Percentiles rank a stretch among this genome's conserved stretches.
Conservation (phyloP, 345 rosid species). For the Cardiospermum halicacabum region DNA sequence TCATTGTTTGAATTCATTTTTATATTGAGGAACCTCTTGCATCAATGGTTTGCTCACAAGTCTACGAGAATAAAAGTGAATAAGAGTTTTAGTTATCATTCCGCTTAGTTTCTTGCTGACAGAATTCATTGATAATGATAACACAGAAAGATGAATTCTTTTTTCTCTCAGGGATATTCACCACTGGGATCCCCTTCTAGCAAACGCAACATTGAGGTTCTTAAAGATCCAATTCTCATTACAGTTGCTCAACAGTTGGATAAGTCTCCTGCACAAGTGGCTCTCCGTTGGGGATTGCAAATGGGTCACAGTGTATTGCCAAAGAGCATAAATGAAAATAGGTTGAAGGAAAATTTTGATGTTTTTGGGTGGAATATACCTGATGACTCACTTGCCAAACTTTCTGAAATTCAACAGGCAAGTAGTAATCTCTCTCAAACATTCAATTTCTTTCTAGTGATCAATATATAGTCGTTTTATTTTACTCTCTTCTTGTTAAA, state of each 20-base stretch:
- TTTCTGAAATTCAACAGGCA: constrained; percentile 46
- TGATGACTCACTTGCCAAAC: constrained; percentile 19
- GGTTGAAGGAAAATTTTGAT: constrained; percentile 38
- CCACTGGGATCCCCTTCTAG: constrained; percentile 32
- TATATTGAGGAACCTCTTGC: background rate
- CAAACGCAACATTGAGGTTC: constrained; percentile 15
- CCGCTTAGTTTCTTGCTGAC: background rate
- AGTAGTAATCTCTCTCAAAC: background rate
- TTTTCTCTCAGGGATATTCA: constrained; percentile 34
- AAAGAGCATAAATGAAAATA: constrained; percentile 36
- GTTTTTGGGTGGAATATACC: constrained; percentile 27
- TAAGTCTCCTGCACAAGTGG: constrained; percentile 43
- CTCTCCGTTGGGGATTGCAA: constrained; percentile 51
- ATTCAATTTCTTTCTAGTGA: background rate
- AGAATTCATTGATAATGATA: background rate
- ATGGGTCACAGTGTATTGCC: constrained; percentile 44
- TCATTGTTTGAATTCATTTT: background rate
- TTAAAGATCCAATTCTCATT: constrained; percentile 30
- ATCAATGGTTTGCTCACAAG: background rate
- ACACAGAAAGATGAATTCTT: background rate
- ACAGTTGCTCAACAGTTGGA: constrained; percentile 32
- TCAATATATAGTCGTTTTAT: background rate
- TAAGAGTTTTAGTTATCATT: background rate
- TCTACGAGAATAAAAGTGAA: too few relatives aligned
- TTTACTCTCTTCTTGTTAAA: background rate